Evolutionary conservation across 257 asterid genomes (phyloP).

Genomic region (Buddleja alternifolia): DNA sequence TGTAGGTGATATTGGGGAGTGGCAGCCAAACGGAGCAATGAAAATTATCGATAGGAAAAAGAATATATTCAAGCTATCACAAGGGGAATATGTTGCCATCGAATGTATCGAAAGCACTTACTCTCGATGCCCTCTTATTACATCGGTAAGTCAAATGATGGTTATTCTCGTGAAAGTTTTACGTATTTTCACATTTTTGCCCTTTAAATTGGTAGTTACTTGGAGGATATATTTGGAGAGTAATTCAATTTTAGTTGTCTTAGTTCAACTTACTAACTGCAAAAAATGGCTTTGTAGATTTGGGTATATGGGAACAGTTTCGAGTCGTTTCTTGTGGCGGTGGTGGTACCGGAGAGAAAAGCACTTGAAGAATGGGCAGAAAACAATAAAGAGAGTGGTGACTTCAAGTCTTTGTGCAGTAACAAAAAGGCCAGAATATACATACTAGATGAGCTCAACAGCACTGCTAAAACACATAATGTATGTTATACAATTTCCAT

Average conservation of each 20-base stretch:
- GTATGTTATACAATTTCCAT: constrained; percentile 35
- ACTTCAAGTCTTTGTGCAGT: constrained; percentile 60
- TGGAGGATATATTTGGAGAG: too few relatives aligned
- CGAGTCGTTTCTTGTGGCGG: constrained; percentile 89
- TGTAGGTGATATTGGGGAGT: constrained; percentile 92
- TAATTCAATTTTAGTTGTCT: too few relatives aligned
- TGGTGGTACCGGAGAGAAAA: constrained; percentile 81
- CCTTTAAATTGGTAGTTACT: too few relatives aligned
- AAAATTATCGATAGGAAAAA: constrained; percentile 90
- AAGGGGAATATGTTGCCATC: constrained; percentile 95
- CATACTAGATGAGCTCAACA: constrained; percentile 76
- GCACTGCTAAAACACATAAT: constrained; percentile 62
- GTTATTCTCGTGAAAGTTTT: too few relatives aligned
- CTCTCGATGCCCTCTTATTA: constrained; percentile 73
- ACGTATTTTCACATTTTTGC: too few relatives aligned
- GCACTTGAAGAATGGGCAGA: constrained; percentile 84
- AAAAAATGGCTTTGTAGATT: constrained; percentile 43
- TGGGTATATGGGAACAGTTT: constrained; percentile 94
- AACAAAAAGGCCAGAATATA: constrained; percentile 60
- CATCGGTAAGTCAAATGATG: constrained; percentile 51
- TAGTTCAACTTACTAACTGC: not conserved
- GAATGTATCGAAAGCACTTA: constrained; percentile 80
- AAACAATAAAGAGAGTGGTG: constrained; percentile 57
- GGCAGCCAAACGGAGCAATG: constrained; percentile 84
- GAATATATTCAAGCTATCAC: constrained; percentile 94